phyloP scores from a whole-genome alignment of 805 yeast species.

The Torulaspora gathmanii region DNA sequence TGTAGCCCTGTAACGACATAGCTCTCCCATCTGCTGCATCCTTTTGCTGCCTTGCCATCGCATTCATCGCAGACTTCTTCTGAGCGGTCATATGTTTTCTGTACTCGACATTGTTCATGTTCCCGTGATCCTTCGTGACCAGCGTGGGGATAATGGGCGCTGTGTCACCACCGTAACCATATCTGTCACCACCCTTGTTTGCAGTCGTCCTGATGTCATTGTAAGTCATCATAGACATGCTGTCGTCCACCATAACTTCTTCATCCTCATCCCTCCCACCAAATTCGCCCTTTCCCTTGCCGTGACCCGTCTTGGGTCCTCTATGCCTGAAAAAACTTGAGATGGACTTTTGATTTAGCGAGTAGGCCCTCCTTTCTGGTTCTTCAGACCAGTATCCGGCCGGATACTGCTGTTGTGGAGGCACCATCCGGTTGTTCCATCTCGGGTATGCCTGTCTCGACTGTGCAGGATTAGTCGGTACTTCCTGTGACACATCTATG shows the following conservation, averaged over 20 bases:
- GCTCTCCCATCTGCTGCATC: slow-evolving; percentile 38
- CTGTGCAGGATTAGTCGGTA: slow-evolving; percentile 28
- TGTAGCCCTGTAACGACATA: slow-evolving; percentile 40
- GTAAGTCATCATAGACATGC: slow-evolving; percentile 47
- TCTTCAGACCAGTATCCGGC: slow-evolving; percentile 4
- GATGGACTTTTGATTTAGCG: slow-evolving; percentile 23
- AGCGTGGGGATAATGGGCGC: slow-evolving; percentile 75
- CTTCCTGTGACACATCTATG: slow-evolving; percentile 44
- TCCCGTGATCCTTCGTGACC: slow-evolving; percentile 35
- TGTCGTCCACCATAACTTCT: slow-evolving; percentile 32
- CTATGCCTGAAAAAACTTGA: slow-evolving; percentile 27
- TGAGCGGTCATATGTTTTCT: slow-evolving; percentile 65
- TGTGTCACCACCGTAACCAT: slow-evolving; percentile 53
- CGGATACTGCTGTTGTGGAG: background rate
- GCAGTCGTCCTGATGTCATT: slow-evolving; percentile 60
- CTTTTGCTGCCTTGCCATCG: slow-evolving; percentile 38
- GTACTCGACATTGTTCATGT: slow-evolving; percentile 53
- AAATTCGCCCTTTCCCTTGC: slow-evolving; percentile 20
- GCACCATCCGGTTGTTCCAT: slow-evolving; percentile 1
- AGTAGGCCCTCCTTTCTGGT: slow-evolving; percentile 20
- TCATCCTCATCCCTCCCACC: slow-evolving; percentile 39
- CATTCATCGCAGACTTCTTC: slow-evolving; percentile 51
- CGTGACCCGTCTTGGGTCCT: slow-evolving; percentile 13
- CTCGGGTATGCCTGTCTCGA: slow-evolving; percentile 6
- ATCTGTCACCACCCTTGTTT: slow-evolving; percentile 56